phyloP scores from a whole-genome alignment of 805 yeast species.

The Starmera amethionina region DNA sequence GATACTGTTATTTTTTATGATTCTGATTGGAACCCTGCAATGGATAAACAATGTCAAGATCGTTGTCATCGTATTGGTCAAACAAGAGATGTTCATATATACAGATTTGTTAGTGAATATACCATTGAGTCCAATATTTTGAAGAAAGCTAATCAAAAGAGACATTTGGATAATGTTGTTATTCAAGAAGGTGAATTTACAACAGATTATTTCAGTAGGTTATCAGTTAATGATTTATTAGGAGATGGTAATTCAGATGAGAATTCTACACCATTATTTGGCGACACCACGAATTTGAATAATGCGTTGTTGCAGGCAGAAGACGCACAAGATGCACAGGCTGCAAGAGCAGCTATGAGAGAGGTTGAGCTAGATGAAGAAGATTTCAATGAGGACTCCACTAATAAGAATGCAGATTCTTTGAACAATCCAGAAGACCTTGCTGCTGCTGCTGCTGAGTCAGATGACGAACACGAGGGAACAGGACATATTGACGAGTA shows the following conservation, averaged over 20 bases:
- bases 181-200: slow-evolving; percentile 98
- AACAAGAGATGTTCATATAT: slow-evolving; percentile 94
- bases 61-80: slow-evolving; percentile 99
- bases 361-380: slow-evolving; percentile 79
- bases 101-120: slow-evolving; percentile 89
- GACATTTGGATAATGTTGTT: slow-evolving; percentile 87
- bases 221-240: slow-evolving; percentile 77
- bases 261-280: slow-evolving; percentile 23
- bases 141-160: slow-evolving; percentile 88
- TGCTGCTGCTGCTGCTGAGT: slow-evolving; percentile 1
- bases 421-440: slow-evolving; percentile 1
- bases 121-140: slow-evolving; percentile 94
- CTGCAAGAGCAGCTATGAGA: slow-evolving; percentile 81
- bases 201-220: slow-evolving; percentile 85
- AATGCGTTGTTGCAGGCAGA: slow-evolving; percentile 83
- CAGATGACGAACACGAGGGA: slow-evolving; percentile 32
- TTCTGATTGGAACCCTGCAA: slow-evolving; percentile 99
- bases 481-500: slow-evolving; percentile 89
- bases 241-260: slow-evolving; percentile 31
- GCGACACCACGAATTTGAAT: slow-evolving; percentile 33
- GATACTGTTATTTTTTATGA: slow-evolving; percentile 98
- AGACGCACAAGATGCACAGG: slow-evolving; percentile 84
- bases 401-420: neutral
- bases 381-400: slow-evolving; percentile 57
- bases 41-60: slow-evolving; percentile 99